These are phyloP conservation scores for Fragaria vesca DNA, from an alignment of 306 rosid species.

Conservation along the genomic window DNA sequence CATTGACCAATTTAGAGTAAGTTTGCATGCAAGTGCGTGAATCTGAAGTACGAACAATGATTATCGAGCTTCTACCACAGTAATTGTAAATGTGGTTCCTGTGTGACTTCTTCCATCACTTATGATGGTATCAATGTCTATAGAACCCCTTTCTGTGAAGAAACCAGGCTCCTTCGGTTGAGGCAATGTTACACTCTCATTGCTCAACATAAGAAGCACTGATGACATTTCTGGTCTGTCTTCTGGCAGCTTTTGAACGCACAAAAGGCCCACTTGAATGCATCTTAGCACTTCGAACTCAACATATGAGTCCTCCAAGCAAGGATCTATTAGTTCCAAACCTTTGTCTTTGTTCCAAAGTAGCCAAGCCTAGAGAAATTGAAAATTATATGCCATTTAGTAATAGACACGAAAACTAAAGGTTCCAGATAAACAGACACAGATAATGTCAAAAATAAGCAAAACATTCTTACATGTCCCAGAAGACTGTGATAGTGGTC, in stretches of 20 bases:
- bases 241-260: slow-evolving; percentile 7
- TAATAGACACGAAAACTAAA: background rate
- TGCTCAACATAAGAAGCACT: slow-evolving; percentile 15
- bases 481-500: slow-evolving; percentile 24
- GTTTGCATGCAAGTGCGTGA: too few relatives aligned
- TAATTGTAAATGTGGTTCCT: background rate
- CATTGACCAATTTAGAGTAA: background rate
- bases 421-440: background rate
- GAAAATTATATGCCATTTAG: background rate
- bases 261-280: slow-evolving; percentile 27
- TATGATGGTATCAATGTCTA: background rate
- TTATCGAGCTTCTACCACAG: background rate
- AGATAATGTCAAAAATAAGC: background rate
- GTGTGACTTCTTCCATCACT: background rate
- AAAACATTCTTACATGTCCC: slow-evolving; percentile 26
- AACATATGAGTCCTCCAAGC: background rate
- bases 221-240: slow-evolving; percentile 26
- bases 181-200: slow-evolving; percentile 8
- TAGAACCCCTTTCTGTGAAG: slow-evolving; percentile 17
- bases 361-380: slow-evolving; percentile 7
- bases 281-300: slow-evolving; percentile 14
- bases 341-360: slow-evolving; percentile 16
- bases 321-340: slow-evolving; percentile 11
- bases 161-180: slow-evolving; percentile 27
- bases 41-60: too few relatives aligned